phyloP scores from a whole-genome alignment of 352 stramenopile species.

The Phytophthora megakarya region DNA sequence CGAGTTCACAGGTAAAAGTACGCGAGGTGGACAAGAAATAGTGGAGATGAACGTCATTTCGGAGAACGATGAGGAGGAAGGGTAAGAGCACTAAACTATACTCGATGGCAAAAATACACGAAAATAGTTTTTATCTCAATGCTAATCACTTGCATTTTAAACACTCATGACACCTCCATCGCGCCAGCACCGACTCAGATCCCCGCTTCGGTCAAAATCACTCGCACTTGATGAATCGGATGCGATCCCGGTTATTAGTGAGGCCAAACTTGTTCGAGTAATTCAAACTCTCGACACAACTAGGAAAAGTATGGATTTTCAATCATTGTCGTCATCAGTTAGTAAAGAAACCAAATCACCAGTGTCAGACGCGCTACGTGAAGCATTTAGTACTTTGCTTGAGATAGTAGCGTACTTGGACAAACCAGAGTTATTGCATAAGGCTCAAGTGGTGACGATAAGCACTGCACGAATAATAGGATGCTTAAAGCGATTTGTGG shows the following conservation, averaged over 20 bases:
- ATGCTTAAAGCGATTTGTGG: conserved; percentile 45
- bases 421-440: conserved; percentile 8
- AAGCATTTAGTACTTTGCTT: conserved; percentile 39
- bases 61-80: conserved; percentile 78
- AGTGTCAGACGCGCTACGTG: conserved; percentile 20
- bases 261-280: conserved; percentile 40
- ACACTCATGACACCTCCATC: conserved; percentile 18
- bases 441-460: conserved; percentile 31
- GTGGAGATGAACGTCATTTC: conserved; percentile 86
- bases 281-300: conserved; percentile 51
- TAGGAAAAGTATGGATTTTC: conserved; percentile 18
- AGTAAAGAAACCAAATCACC: not conserved
- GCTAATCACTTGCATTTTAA: not conserved
- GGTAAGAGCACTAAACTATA: conserved; percentile 12
- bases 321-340: not conserved
- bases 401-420: conserved; percentile 37
- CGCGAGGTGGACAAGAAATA: conserved; percentile 43
- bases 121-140: conserved; percentile 31
- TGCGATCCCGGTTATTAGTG: conserved; percentile 8
- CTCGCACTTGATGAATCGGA: not conserved
- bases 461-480: conserved; percentile 44
- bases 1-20: conserved; percentile 66
- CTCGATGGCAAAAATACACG: conserved; percentile 11
- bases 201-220: not conserved
- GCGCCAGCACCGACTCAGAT: not conserved